phyloP scores from a whole-genome alignment of 345 rosid genomes.

The Firmiana major region DNA sequence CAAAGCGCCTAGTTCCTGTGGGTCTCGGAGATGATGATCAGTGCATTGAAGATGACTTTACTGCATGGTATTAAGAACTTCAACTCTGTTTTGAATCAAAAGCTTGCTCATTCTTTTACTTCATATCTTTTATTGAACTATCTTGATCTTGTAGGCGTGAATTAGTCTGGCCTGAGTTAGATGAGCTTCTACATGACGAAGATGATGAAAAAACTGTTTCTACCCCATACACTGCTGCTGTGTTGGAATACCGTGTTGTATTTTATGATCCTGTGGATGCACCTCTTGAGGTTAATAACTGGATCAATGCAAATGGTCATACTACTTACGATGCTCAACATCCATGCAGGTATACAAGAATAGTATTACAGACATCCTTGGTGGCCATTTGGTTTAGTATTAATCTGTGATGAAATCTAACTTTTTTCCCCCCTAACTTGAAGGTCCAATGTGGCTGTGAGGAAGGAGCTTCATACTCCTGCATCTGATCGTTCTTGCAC shows the following conservation, averaged over 20 bases:
- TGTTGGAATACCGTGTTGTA: slow-evolving; percentile 82
- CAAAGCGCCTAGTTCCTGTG: slow-evolving; percentile 60
- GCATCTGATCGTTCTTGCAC: slow-evolving; percentile 97
- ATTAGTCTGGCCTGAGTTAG: slow-evolving; percentile 90
- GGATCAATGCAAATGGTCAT: slow-evolving; percentile 75
- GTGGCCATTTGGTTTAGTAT: background rate
- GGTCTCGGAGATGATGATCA: slow-evolving; percentile 96
- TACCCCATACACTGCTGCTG: slow-evolving; percentile 92
- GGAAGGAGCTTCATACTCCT: slow-evolving; percentile 87
- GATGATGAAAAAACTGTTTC: slow-evolving; percentile 61
- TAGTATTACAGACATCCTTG: background rate
- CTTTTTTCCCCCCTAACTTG: slow-evolving; percentile 19
- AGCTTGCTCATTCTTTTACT: slow-evolving; percentile 4
- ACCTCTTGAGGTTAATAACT: slow-evolving; percentile 38
- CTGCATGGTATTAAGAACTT: slow-evolving; percentile 48
- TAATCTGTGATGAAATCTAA: slow-evolving; percentile 18
- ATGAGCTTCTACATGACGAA: slow-evolving; percentile 73
- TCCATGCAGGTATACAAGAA: slow-evolving; percentile 67
- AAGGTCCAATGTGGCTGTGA: slow-evolving; percentile 81
- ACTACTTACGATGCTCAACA: slow-evolving; percentile 79
- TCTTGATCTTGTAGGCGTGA: slow-evolving; percentile 60
- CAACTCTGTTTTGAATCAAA: slow-evolving; percentile 5
- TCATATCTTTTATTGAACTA: background rate
- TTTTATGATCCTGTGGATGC: slow-evolving; percentile 51
- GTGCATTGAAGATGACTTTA: slow-evolving; percentile 90